A percentile compares a stretch with the other conserved stretches of the same genome.
These are phyloP conservation scores for Boletus holoroseus DNA, from an alignment of 1,284 basidiomycete species.

Conservation along the genomic window DNA sequence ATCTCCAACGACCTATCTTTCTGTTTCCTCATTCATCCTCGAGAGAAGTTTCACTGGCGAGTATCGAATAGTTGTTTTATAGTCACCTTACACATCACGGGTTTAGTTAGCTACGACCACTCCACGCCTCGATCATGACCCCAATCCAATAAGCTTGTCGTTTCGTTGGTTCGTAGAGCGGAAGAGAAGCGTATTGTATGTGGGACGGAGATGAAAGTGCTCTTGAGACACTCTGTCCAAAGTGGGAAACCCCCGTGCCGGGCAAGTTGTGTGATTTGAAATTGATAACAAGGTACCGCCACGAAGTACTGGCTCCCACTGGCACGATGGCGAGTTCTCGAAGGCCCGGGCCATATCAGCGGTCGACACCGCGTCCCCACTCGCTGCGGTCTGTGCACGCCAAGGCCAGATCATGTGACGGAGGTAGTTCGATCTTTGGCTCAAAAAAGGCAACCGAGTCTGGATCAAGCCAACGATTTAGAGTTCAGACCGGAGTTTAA, in stretches of 20 bases:
- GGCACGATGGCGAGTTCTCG: conserved; percentile 10
- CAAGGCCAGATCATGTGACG: conserved; percentile 1
- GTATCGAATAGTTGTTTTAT: conserved; percentile 26
- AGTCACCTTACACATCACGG: conserved; percentile 14
- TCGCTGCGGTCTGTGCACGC: neutral
- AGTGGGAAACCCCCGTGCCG: conserved; percentile 6
- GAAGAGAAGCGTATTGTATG: neutral
- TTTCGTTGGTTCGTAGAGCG: neutral
- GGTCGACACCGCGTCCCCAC: neutral
- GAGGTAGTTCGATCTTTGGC: conserved; percentile 1
- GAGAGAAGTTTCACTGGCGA: conserved; percentile 4
- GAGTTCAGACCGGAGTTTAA: conserved; percentile 47
- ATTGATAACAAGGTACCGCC: conserved; percentile 22
- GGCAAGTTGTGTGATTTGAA: conserved; percentile 21
- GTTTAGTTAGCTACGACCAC: conserved; percentile 25
- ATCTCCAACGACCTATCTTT: conserved; percentile 9
- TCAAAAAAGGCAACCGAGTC: conserved; percentile 22
- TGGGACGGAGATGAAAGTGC: conserved; percentile 14
- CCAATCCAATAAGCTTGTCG: conserved; percentile 13
- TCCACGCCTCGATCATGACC: conserved; percentile 19
- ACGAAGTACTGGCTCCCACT: neutral
- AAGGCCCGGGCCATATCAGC: neutral
- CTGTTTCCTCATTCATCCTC: conserved; percentile 1
- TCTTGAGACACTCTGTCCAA: neutral
- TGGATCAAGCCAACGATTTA: conserved; percentile 24